Evolutionary conservation across 495 filamentous ascomycete species (phyloP).

Genomic region (Niebla homalea): DNA sequence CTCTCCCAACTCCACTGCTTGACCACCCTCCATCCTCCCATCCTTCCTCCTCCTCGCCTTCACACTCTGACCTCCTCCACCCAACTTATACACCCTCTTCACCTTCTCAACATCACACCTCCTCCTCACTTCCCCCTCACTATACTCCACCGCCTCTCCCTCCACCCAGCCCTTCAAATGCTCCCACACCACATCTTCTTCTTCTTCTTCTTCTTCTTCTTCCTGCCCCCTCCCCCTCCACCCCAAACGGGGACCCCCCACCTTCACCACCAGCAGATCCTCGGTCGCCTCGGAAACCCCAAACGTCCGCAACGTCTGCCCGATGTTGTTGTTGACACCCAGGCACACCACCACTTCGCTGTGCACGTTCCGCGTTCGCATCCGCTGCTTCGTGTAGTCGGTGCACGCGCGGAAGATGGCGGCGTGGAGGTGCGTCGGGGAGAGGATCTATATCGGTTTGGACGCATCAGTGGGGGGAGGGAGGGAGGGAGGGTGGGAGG

Average conservation of each 20-base stretch:
- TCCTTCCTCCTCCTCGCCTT: constrained; percentile 9
- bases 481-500: neutral
- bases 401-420: constrained; percentile 70
- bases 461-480: neutral
- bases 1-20: constrained; percentile 5
- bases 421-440: constrained; percentile 56
- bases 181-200: too few species aligned
- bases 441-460: constrained; percentile 39
- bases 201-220: too few species aligned
- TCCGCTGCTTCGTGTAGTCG: constrained; percentile 41
- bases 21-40: constrained; percentile 1
- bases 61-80: neutral
- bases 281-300: constrained; percentile 62
- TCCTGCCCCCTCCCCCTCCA: constrained; percentile 27
- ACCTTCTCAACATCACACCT: constrained; percentile 56
- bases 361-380: constrained; percentile 78
- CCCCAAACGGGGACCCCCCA: constrained; percentile 24
- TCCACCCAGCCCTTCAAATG: constrained; percentile 52
- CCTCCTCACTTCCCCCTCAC: constrained; percentile 43
- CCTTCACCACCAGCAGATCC: constrained; percentile 62
- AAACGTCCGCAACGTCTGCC: constrained; percentile 28
- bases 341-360: constrained; percentile 83
- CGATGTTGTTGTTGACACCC: constrained; percentile 63
- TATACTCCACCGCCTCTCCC: constrained; percentile 47
- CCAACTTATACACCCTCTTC: constrained; percentile 69